These are phyloP conservation scores for Ceratocystis papillata DNA, from an alignment of 2,329 filamentous ascomycete species.

Conservation along the genomic window DNA sequence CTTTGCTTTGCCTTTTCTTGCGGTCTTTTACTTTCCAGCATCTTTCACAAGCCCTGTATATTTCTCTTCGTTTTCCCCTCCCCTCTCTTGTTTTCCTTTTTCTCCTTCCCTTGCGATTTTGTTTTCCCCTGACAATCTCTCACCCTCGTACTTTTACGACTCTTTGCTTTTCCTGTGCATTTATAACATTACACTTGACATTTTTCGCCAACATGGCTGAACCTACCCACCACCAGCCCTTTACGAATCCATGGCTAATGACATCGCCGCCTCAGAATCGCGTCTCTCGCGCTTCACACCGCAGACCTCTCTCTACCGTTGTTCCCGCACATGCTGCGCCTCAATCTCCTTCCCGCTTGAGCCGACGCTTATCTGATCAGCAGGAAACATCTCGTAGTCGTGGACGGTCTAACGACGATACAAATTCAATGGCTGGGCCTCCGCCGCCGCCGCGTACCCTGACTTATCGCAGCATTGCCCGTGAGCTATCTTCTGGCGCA, in stretches of 20 bases:
- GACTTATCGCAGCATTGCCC: constrained; percentile 35
- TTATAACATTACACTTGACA: neutral
- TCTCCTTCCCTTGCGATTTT: neutral
- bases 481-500: constrained; percentile 30
- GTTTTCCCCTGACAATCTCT: constrained; percentile 10
- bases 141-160: neutral
- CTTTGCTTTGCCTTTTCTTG: neutral
- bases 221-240: constrained; percentile 21
- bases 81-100: neutral
- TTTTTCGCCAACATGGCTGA: constrained; percentile 21
- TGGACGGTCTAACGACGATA: constrained; percentile 32
- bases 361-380: constrained; percentile 48
- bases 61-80: neutral
- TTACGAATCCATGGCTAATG: constrained; percentile 23
- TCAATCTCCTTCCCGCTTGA: constrained; percentile 41
- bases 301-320: constrained; percentile 44
- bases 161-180: neutral
- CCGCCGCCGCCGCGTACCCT: constrained; percentile 32
- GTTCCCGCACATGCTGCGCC: constrained; percentile 38
- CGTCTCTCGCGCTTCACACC: constrained; percentile 32
- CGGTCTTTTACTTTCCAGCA: neutral
- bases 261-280: constrained; percentile 20
- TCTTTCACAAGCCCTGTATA: constrained; percentile 1
- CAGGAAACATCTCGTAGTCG: constrained; percentile 37
- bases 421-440: constrained; percentile 36